A percentile compares a stretch with the other conserved stretches of the same genome.
Conservation (phyloP, 208 protist genomes). For the Acanthamoeba healyi region DNA sequence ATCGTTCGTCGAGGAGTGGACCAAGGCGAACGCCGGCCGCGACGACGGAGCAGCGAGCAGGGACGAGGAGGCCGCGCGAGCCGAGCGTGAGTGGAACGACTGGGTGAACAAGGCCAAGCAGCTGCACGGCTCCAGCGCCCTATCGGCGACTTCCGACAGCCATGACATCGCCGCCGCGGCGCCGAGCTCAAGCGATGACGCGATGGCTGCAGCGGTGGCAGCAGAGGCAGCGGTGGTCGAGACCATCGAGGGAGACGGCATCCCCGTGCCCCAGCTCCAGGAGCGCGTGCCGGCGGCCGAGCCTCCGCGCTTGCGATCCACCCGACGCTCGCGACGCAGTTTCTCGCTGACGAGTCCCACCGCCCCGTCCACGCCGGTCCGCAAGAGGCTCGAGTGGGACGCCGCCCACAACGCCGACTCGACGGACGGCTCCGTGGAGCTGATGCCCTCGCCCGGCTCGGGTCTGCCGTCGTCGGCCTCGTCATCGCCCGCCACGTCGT, state of each 20-base stretch:
- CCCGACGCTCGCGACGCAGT: constrained; percentile 11
- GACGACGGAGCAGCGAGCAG: too few relatives aligned
- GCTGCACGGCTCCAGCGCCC: too few relatives aligned
- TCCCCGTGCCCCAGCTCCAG: neutral
- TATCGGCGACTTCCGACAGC: too few relatives aligned
- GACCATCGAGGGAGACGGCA: neutral
- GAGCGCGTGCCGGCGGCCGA: neutral
- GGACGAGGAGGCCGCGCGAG: neutral
- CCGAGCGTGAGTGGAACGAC: constrained; percentile 3
- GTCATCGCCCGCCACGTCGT: neutral
- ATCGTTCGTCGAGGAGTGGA: neutral
- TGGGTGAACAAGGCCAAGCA: neutral
- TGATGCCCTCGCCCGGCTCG: neutral
- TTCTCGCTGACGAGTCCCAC: constrained; percentile 10
- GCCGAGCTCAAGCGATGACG: neutral
- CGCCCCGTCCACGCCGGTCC: constrained; percentile 13
- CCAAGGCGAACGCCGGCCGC: neutral
- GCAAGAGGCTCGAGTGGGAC: constrained; percentile 49
- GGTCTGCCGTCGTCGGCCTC: neutral
- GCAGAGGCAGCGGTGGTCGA: neutral
- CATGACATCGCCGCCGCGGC: neutral
- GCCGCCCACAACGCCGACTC: neutral
- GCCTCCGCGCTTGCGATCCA: constrained; percentile 12
- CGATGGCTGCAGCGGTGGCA: too few relatives aligned
- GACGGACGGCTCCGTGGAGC: neutral